Evolutionary conservation across 129 eudicot species (phyloP).

Genomic region (Heracleum sosnowskyi): DNA sequence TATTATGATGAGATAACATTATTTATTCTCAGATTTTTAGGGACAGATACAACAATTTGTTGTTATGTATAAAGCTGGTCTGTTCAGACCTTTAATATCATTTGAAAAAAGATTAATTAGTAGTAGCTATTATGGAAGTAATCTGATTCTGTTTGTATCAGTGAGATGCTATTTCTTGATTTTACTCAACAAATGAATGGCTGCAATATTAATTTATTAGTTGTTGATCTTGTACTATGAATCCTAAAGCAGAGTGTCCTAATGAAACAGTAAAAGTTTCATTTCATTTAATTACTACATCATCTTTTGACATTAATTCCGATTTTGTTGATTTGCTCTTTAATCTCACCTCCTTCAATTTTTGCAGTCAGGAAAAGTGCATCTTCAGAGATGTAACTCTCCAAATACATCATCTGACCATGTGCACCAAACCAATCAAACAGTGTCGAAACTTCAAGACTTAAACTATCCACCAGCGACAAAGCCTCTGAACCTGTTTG

Average conservation of each 20-base stretch:
- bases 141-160: neutral
- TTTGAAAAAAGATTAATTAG: neutral
- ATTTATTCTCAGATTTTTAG: neutral
- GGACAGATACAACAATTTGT: neutral
- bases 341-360: neutral
- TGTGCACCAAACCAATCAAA: slow-evolving; percentile 32
- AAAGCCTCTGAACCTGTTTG: slow-evolving; percentile 50
- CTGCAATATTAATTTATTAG: too few species aligned
- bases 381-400: slow-evolving; percentile 71
- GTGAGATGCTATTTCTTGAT: neutral
- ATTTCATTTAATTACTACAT: neutral
- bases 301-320: neutral
- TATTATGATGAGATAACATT: neutral
- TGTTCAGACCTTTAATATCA: neutral
- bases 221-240: neutral
- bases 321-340: neutral
- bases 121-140: neutral
- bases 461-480: slow-evolving; percentile 50
- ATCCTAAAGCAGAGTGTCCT: neutral
- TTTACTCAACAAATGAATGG: too few species aligned
- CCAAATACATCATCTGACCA: slow-evolving; percentile 40
- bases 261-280: neutral
- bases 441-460: slow-evolving; percentile 56
- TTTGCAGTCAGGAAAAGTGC: slow-evolving; percentile 91
- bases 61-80: neutral